Base-by-base conservation (phyloP, 768 basidiomycete genomes). In the Jaapia argillacea region DNA sequence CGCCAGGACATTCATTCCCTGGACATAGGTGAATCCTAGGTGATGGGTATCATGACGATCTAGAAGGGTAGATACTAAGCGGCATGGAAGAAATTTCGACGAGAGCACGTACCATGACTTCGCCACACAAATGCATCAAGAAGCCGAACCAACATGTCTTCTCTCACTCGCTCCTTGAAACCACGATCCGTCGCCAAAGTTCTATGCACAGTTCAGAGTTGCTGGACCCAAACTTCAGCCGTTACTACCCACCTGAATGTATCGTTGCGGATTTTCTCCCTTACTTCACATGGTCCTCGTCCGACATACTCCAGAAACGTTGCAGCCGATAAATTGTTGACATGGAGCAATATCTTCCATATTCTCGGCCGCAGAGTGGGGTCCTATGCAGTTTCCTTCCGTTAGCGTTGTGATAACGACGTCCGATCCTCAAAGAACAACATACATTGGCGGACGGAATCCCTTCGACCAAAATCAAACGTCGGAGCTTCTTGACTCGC, bases 1-100 rank as follows among this genome's bases (percentile, higher is more conserved):
- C 18, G 93, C 91, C 26, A 99, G 79, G 39, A 98, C 96, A 59
- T 99, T 99, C 91, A 96, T 97, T 24, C 96, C 96, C 64, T 99
- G 94, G 6, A 99, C 93, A 54, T 98, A 99, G 24, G 88, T 91
- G 62, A 97, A 96, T 6, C 78, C 87, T 33, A 89, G 72, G 45
- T 79, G 80, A n/a, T 85, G 76, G 1, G 68, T 69, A 54, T 88
- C 85, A 61, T 84, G 81, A 49, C 79, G 70, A 54, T 90, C 87
- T 90, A 51, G 6, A 47, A 23, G 16, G 24, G 23, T 13, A 36
- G 43, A 13, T 21, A 22, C 24, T 26, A 24, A 38, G 14, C n/a
- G n/a, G n/a, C n/a, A n/a, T n/a, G n/a, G 23, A 24, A 22, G 12
- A 36, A 42, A 36, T 58, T 26, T 37, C 3, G 23, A 26, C 2